Evolutionary conservation across 2,329 filamentous ascomycete genomes (phyloP).

Genomic region (Rutstroemia sydowiana): DNA sequence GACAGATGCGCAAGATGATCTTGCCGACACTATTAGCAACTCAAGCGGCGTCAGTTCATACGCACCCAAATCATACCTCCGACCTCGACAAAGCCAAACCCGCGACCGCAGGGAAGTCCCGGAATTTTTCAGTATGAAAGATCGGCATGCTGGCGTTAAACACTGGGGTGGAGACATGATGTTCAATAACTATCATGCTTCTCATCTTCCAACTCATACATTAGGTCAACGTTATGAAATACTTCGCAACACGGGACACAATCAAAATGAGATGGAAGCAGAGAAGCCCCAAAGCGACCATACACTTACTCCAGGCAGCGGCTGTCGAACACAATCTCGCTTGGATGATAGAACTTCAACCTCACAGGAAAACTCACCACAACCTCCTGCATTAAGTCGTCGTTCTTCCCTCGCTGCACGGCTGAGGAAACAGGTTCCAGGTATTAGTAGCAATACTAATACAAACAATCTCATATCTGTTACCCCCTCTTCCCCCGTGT

Average conservation of each 20-base stretch:
- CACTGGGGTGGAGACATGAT: constrained; percentile 25
- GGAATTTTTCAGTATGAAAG: constrained; percentile 19
- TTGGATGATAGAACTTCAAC: constrained; percentile 11
- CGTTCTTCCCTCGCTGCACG: constrained; percentile 24
- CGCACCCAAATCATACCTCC: constrained; percentile 11
- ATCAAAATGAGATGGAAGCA: constrained; percentile 6
- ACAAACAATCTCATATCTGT: background rate
- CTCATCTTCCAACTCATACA: constrained; percentile 14
- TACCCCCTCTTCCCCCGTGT: background rate
- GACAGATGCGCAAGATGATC: constrained; percentile 23
- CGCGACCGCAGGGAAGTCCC: constrained; percentile 17
- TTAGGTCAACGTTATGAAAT: constrained; percentile 13
- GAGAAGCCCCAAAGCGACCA: constrained; percentile 20
- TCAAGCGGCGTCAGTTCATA: constrained; percentile 18
- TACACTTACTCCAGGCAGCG: constrained; percentile 7
- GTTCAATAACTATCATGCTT: constrained; percentile 19
- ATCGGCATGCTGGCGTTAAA: background rate
- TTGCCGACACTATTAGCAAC: constrained; percentile 24
- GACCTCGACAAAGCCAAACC: constrained; percentile 2
- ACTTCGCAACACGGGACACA: constrained; percentile 12
- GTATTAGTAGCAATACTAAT: background rate
- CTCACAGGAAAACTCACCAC: constrained; percentile 4
- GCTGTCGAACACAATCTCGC: background rate
- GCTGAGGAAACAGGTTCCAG: constrained; percentile 11
- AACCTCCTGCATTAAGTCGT: constrained; percentile 22